phyloP scores from a whole-genome alignment of 2,329 filamentous ascomycete species.

The Trichophyton schoenleinii region DNA sequence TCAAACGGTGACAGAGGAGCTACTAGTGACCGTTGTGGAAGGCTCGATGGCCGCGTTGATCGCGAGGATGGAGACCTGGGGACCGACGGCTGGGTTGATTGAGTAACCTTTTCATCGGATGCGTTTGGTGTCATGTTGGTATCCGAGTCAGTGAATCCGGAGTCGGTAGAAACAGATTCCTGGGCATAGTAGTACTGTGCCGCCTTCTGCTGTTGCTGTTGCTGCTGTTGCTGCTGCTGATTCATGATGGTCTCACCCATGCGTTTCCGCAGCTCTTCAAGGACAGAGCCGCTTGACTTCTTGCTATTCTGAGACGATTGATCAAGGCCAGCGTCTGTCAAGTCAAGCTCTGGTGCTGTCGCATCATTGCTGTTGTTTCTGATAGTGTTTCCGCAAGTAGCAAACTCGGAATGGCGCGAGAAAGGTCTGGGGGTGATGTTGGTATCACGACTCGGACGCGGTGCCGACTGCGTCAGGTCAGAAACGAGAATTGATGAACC shows the following conservation, averaged over 20 bases:
- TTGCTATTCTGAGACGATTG: constrained; percentile 14
- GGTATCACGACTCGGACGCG: constrained; percentile 1
- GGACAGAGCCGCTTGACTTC: constrained; percentile 26
- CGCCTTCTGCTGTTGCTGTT: not conserved
- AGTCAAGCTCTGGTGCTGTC: not conserved
- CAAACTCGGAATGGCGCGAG: not conserved
- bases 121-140: constrained; percentile 4
- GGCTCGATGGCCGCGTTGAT: not conserved
- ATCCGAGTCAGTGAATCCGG: constrained; percentile 1
- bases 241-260: constrained; percentile 32
- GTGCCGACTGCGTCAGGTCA: constrained; percentile 10
- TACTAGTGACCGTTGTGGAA: not conserved
- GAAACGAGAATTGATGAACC: constrained; percentile 8
- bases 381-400: not conserved
- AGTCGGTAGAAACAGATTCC: constrained; percentile 1
- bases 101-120: not conserved
- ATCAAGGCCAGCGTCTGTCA: not conserved
- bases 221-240: constrained; percentile 17
- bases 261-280: constrained; percentile 30
- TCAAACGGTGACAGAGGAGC: not conserved
- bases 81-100: not conserved
- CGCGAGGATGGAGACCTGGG: not conserved
- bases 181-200: constrained; percentile 18
- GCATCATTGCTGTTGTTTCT: not conserved
- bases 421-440: not conserved